Evolutionary conservation across 768 basidiomycete species (phyloP), one percentile per base, ranked within the genome.

Genomic region (Collybiopsis luxurians): DNA sequence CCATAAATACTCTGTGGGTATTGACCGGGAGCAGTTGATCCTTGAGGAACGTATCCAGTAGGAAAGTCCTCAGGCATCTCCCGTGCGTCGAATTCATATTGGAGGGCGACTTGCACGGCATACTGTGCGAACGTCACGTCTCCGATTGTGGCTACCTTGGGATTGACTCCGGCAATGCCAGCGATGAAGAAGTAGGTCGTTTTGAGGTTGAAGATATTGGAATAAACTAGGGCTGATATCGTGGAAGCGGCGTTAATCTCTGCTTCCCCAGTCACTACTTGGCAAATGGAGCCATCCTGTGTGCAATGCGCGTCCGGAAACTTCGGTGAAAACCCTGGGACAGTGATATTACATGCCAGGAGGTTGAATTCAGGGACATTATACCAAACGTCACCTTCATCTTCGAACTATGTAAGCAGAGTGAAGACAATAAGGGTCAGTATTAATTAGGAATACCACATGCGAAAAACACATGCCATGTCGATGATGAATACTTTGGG

Each of bases 181-280:
- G 65, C 67, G 27, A 74, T 63, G 19, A 74, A 49, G 58, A 71
- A 74, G 58, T 75, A 75, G 6, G 73, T 74, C 47, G 53, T 45
- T 0, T 47, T 64, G 38, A 75, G 62, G 60, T 75, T 66, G 60
- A 75, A 75, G 10, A 63, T 52, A 0, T 61, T 46, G 0, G 68
- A 62, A 38, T 67, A 59, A 15, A 67, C 53, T 23, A 74, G 53
- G 1, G 73, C 66, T 46, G 65, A 65, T 27, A 71, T 62, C 4
- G 72, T 65, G 5, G 67, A 53, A 2, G 73, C 73, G 1, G 74
- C 72, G 53, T 75, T 74, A 59, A 75, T 75, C 61, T 74, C 74
- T 31, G 47, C 64, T 57, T 70, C 67, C 0, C 70, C 71, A 7
- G 69, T 69, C n/a, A 63, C 67, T 26, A 72, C 52, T 44, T 71